Base-by-base conservation (phyloP, 1,284 basidiomycete species). In the Fomitopsis palustris region DNA sequence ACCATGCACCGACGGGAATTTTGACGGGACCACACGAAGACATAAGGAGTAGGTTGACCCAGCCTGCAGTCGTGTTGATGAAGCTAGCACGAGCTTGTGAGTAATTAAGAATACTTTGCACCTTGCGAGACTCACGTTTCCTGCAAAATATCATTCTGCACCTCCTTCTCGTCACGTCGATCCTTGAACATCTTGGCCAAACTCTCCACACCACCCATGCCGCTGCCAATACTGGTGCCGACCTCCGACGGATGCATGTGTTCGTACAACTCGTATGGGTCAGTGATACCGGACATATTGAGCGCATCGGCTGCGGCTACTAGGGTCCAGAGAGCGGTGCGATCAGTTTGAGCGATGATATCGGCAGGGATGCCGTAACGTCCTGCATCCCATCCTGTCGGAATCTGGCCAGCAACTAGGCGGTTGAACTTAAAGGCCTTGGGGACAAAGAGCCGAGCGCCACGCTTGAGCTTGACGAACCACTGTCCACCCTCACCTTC, bases 381-480 rank as follows among this genome's bases (percentile, higher is more conserved):
- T 59, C 92, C 89, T 62, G 96, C 96, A 65, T 93, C 82, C 96
- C 96, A 99, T 19, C 97, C 97, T 38, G 96, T 96, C 9, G 97
- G 96, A 60, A 99, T 84, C 75, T 99, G 96, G 60, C 96, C 96
- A 58, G 93, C 96, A 59, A 98, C 96, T 54, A 92, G 86, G 59
- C 96, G 92, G 73, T 89, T 93, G 81, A 99, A 99, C 69, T 84
- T 86, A 83, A 98, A 89, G 3, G 96, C 92, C 79, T 99, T 99
- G 61, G 96, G 96, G 53, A 98, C 88, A 65, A 92, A 84, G 67
- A 99, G 82, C 58, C 95, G 90, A 12, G 96, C 95, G 58, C 96
- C 97, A 79, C 96, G 97, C 88, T 98, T 98, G 83, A 99, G 90
- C 77, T 98, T 97, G 70, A 96, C 95, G 68, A 93, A 95, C 92